Conservation (phyloP, 2,329 filamentous ascomycete species). For the Grosmannia penicillata region DNA sequence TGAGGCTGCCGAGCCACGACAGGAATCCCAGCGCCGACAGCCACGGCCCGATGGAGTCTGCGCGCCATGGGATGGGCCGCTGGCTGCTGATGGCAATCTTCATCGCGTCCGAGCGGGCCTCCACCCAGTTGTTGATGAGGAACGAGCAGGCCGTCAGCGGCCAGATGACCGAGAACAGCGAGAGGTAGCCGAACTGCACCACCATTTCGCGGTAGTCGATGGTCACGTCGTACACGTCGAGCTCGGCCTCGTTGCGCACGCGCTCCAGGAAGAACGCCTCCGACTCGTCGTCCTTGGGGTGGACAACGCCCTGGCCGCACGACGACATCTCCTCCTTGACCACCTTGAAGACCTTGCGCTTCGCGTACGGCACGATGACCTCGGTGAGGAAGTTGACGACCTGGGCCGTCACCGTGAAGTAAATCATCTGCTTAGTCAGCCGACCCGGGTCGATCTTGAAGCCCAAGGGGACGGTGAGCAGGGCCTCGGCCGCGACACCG, state of each 20-base stretch:
- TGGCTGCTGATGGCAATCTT: constrained; percentile 88
- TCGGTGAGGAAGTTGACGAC: constrained; percentile 79
- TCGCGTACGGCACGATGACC: constrained; percentile 70
- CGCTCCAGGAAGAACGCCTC: constrained; percentile 69
- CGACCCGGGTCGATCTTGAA: constrained; percentile 76
- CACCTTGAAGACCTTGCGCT: constrained; percentile 63
- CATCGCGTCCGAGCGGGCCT: constrained; percentile 76
- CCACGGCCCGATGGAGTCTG: constrained; percentile 92
- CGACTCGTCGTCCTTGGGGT: constrained; percentile 52
- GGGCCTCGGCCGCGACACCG: constrained; percentile 15
- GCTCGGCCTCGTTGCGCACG: constrained; percentile 68
- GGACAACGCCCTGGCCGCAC: constrained; percentile 24
- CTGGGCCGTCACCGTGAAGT: constrained; percentile 89
- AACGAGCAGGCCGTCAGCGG: constrained; percentile 83
- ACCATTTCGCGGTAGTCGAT: constrained; percentile 89
- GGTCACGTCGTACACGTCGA: constrained; percentile 79
- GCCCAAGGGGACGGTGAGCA: not conserved
- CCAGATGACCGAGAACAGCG: constrained; percentile 88
- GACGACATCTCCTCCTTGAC: constrained; percentile 50
- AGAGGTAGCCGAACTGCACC: constrained; percentile 73
- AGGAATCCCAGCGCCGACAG: constrained; percentile 73
- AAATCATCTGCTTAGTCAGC: constrained; percentile 83
- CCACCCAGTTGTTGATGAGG: constrained; percentile 90
- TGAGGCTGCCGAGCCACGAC: constrained; percentile 86
- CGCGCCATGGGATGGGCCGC: constrained; percentile 75